Percentiles rank a stretch among this genome's conserved stretches.
Evolutionary conservation across 2,329 filamentous ascomycete species (phyloP).

Genomic region (Colletotrichum endophyticum): DNA sequence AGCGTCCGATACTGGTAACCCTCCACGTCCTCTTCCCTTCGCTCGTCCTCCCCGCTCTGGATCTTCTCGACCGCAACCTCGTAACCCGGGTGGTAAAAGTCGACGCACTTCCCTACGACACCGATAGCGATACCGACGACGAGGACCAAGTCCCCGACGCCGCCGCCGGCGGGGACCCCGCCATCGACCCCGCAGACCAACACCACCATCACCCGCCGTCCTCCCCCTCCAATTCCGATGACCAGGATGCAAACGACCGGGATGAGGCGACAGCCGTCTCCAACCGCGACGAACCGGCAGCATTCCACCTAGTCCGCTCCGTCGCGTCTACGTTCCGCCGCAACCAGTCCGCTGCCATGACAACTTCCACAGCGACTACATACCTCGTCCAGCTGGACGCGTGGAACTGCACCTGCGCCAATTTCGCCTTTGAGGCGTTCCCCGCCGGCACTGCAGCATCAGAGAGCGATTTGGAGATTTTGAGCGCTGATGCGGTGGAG

Average conservation of each 20-base stretch:
- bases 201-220: background rate
- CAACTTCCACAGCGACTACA: slow-evolving; percentile 20
- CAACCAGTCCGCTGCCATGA: slow-evolving; percentile 27
- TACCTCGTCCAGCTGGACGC: slow-evolving; percentile 77
- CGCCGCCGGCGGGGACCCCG: background rate
- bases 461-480: background rate
- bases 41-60: slow-evolving; percentile 81
- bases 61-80: slow-evolving; percentile 81
- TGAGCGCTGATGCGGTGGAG: slow-evolving; percentile 12
- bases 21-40: slow-evolving; percentile 86
- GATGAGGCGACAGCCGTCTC: background rate
- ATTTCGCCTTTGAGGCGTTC: slow-evolving; percentile 79
- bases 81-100: slow-evolving; percentile 60
- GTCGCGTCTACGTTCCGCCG: slow-evolving; percentile 37
- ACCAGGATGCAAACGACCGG: background rate
- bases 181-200: slow-evolving; percentile 1
- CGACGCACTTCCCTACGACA: background rate
- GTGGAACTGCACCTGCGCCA: slow-evolving; percentile 92
- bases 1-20: slow-evolving; percentile 69
- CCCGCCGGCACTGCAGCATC: slow-evolving; percentile 37
- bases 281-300: background rate
- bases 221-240: background rate
- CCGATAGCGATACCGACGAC: background rate
- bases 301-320: slow-evolving; percentile 70
- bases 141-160: background rate